phyloP scores from a whole-genome alignment of 345 rosid species.

The Hevea brasiliensis region DNA sequence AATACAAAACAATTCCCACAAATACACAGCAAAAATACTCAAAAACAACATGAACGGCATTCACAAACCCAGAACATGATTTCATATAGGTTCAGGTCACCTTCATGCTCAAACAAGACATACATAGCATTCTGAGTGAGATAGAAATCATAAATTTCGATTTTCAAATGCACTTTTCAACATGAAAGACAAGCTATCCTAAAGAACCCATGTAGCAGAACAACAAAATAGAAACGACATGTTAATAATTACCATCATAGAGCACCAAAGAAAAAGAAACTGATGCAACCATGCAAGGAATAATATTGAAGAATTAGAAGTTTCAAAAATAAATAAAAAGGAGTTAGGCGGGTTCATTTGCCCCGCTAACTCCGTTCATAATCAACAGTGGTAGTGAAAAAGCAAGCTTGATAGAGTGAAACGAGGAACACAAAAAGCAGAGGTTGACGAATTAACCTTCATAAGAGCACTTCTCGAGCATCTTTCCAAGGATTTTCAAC shows the following conservation, averaged over 20 bases:
- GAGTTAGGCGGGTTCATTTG: too few species aligned
- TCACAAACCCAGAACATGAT: not conserved
- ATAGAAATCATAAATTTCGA: slow-evolving; percentile 3
- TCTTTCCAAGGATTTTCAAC: slow-evolving; percentile 93
- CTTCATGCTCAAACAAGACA: not conserved
- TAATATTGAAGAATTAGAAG: too few species aligned
- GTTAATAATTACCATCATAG: not conserved
- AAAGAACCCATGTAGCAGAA: not conserved
- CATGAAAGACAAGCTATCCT: slow-evolving; percentile 2
- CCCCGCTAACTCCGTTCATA: not conserved
- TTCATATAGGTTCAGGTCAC: not conserved
- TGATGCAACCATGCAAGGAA: too few species aligned
- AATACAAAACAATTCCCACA: not conserved
- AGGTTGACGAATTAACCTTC: slow-evolving; percentile 51
- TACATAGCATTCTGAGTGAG: not conserved
- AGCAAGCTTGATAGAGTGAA: not conserved
- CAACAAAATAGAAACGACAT: not conserved
- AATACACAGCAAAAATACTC: not conserved
- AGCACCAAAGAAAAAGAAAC: not conserved
- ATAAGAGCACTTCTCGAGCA: slow-evolving; percentile 89
- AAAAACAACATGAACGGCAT: slow-evolving; percentile 5
- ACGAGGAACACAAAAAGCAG: not conserved
- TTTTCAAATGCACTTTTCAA: not conserved
- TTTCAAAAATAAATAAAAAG: too few species aligned
- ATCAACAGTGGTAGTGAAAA: slow-evolving; percentile 8